These are phyloP conservation scores for thale cress (Arabidopsis thaliana) DNA, from an alignment of 345 rosid genomes.

Conservation along the genomic window DNA sequence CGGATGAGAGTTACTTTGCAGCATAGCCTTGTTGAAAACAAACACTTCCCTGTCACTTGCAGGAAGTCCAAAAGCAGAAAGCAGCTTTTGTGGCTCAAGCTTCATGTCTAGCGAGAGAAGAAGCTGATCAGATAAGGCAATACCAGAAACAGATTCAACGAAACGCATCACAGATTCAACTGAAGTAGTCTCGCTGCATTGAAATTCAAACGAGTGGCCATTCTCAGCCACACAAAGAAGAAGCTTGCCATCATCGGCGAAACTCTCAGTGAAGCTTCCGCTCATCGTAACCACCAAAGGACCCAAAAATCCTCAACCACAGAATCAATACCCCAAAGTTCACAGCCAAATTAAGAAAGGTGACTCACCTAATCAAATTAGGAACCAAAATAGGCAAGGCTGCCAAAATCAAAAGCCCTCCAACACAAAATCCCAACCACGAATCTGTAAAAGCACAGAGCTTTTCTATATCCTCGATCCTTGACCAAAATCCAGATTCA, in stretches of 20 bases:
- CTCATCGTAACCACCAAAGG: slow-evolving; percentile 62
- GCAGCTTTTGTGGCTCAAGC: slow-evolving; percentile 77
- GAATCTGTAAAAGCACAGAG: slow-evolving; percentile 12
- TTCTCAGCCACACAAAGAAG: slow-evolving; percentile 86
- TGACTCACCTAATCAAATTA: slow-evolving; percentile 28
- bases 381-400: slow-evolving; percentile 2
- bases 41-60: slow-evolving; percentile 69
- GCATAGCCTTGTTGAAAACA: slow-evolving; percentile 74
- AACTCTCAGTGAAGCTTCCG: slow-evolving; percentile 59
- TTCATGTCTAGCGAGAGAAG: slow-evolving; percentile 81
- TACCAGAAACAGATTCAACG: slow-evolving; percentile 62
- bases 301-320: slow-evolving; percentile 43
- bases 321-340: slow-evolving; percentile 20
- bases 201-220: slow-evolving; percentile 77
- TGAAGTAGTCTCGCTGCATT: slow-evolving; percentile 63
- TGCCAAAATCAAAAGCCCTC: slow-evolving; percentile 19
- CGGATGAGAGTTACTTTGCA: slow-evolving; percentile 63
- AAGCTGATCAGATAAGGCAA: slow-evolving; percentile 76
- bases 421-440: neutral
- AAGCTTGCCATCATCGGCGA: slow-evolving; percentile 69
- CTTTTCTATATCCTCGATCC: slow-evolving; percentile 28
- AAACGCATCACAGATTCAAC: slow-evolving; percentile 82
- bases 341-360: slow-evolving; percentile 23
- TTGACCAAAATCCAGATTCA: slow-evolving; percentile 39
- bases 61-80: slow-evolving; percentile 84